Evolutionary conservation across 2,329 filamentous ascomycete genomes (phyloP).

Genomic region (Aspergillus fumigatus): DNA sequence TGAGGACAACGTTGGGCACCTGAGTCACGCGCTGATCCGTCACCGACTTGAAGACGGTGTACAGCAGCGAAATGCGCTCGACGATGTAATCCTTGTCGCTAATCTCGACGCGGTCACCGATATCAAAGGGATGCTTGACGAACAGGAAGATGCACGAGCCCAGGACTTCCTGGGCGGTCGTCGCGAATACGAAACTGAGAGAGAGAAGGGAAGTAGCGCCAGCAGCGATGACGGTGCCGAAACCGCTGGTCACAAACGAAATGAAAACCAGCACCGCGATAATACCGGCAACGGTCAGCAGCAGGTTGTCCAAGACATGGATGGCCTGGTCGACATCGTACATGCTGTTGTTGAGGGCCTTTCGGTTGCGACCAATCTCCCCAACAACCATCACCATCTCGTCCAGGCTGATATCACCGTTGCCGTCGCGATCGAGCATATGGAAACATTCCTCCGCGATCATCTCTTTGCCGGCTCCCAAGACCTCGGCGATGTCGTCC

Average conservation of each 20-base stretch:
- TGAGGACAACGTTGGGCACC: slow-evolving; percentile 87
- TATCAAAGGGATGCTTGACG: slow-evolving; percentile 96
- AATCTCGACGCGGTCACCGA: slow-evolving; percentile 90
- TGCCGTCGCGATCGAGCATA: slow-evolving; percentile 77
- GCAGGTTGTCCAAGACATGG: slow-evolving; percentile 79
- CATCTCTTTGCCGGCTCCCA: slow-evolving; percentile 66
- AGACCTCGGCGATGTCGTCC: slow-evolving; percentile 83
- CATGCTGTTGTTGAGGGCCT: slow-evolving; percentile 88
- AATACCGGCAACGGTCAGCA: slow-evolving; percentile 75
- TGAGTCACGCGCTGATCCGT: slow-evolving; percentile 74
- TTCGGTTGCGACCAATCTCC: slow-evolving; percentile 78
- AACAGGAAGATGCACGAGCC: slow-evolving; percentile 98
- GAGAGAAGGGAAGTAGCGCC: slow-evolving; percentile 89
- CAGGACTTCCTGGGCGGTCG: slow-evolving; percentile 90
- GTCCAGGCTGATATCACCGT: slow-evolving; percentile 90
- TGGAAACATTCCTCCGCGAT: slow-evolving; percentile 84
- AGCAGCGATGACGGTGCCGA: slow-evolving; percentile 79
- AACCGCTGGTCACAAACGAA: slow-evolving; percentile 81
- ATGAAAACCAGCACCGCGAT: slow-evolving; percentile 82
- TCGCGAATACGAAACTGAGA: slow-evolving; percentile 92
- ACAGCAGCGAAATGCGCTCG: slow-evolving; percentile 90
- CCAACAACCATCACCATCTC: slow-evolving; percentile 89
- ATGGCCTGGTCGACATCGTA: slow-evolving; percentile 96
- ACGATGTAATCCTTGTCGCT: slow-evolving; percentile 66
- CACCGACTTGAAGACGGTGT: slow-evolving; percentile 84